phyloP scores from a whole-genome alignment of 2,329 filamentous ascomycete species.

The Cercospora citrullina region DNA sequence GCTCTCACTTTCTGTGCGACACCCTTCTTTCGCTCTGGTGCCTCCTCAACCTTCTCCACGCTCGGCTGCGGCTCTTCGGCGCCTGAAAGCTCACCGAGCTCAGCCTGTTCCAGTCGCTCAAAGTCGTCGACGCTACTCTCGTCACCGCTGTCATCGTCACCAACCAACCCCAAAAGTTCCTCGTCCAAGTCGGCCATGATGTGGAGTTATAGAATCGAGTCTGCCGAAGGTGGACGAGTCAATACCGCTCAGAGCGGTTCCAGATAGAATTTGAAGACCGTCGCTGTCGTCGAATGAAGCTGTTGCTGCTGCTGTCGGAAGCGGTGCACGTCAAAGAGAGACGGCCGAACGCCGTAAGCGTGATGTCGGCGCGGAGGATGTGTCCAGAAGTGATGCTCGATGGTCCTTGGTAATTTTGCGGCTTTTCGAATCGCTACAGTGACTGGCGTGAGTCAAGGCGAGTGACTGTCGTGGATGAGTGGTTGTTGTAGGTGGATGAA shows the following conservation, averaged over 20 bases:
- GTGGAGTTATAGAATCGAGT: neutral
- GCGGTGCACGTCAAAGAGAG: neutral
- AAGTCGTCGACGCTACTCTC: conserved; percentile 43
- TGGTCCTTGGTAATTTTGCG: neutral
- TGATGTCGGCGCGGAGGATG: neutral
- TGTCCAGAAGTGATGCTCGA: neutral
- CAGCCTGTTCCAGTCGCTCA: conserved; percentile 53
- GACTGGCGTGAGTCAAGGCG: neutral
- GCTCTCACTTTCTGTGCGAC: conserved; percentile 51
- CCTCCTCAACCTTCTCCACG: conserved; percentile 41
- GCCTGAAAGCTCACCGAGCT: conserved; percentile 53
- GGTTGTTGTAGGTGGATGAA: neutral
- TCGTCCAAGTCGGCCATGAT: conserved; percentile 69
- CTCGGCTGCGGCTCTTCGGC: conserved; percentile 50
- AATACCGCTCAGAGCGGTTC: neutral
- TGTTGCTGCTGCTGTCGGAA: neutral
- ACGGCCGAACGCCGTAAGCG: neutral
- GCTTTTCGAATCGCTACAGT: neutral
- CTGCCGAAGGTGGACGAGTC: neutral
- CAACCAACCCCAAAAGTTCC: conserved; percentile 89
- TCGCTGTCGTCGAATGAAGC: neutral
- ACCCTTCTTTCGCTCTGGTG: conserved; percentile 40
- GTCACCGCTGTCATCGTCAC: conserved; percentile 61
- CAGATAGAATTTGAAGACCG: neutral
- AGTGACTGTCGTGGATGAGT: neutral